A percentile compares a stretch with the other conserved stretches of the same genome.
Evolutionary conservation across 2,329 filamentous ascomycete genomes (phyloP).

Genomic region (Laburnicola sp.): DNA sequence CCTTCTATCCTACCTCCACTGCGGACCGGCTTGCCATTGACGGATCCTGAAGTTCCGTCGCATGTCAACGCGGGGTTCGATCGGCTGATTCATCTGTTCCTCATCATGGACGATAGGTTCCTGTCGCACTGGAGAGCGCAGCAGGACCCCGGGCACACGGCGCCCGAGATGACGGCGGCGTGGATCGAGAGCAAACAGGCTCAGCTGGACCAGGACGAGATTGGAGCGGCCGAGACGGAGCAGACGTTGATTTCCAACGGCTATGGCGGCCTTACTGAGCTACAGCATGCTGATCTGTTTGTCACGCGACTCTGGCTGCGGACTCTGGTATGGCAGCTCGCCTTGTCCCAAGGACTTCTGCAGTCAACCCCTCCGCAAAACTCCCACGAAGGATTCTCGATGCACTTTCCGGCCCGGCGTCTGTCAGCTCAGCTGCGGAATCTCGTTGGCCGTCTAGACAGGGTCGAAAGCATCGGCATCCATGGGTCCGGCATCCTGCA

Average conservation of each 20-base stretch:
- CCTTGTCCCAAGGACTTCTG: slow-evolving; percentile 53
- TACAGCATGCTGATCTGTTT: slow-evolving; percentile 55
- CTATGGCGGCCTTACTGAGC: slow-evolving; percentile 33
- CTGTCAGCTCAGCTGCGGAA: slow-evolving; percentile 50
- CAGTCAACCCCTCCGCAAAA: slow-evolving; percentile 37
- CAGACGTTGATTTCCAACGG: too few relatives aligned
- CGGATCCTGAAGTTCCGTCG: slow-evolving; percentile 46
- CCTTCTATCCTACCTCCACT: slow-evolving; percentile 48
- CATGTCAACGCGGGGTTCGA: slow-evolving; percentile 50
- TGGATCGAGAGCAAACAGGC: slow-evolving; percentile 54
- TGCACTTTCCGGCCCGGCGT: slow-evolving; percentile 49
- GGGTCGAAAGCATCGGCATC: slow-evolving; percentile 53
- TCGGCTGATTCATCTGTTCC: slow-evolving; percentile 52
- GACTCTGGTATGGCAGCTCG: slow-evolving; percentile 55
- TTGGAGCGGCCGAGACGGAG: not conserved
- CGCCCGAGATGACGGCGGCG: slow-evolving; percentile 38
- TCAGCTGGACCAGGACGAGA: slow-evolving; percentile 46
- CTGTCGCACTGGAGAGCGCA: slow-evolving; percentile 51
- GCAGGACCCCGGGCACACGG: slow-evolving; percentile 18
- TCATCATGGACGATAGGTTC: slow-evolving; percentile 51
- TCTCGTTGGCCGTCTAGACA: slow-evolving; percentile 48
- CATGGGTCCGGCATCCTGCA: slow-evolving; percentile 61
- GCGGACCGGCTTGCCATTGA: slow-evolving; percentile 41
- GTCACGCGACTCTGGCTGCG: slow-evolving; percentile 56
- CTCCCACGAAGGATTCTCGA: slow-evolving; percentile 45